Evolutionary conservation across 352 stramenopile genomes (phyloP).

Genomic region (Elongisporangium prolatum): DNA sequence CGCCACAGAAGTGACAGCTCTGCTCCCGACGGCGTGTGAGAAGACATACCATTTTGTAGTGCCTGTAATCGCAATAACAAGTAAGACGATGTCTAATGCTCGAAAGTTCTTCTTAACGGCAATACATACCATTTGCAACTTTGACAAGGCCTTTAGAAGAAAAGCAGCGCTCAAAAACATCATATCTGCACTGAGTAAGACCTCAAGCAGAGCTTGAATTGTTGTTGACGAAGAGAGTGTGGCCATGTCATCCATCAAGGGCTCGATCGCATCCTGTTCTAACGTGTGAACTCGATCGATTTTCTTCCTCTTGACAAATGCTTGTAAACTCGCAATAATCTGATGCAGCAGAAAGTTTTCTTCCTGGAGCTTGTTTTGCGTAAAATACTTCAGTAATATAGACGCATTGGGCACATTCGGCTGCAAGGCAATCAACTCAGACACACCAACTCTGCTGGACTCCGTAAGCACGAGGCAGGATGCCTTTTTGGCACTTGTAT

Average conservation of each 20-base stretch:
- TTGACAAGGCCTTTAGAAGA: constrained; percentile 54
- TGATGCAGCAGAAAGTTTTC: constrained; percentile 85
- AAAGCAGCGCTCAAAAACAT: constrained; percentile 44
- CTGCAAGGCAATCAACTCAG: constrained; percentile 64
- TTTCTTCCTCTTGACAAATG: constrained; percentile 67
- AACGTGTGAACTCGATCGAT: constrained; percentile 26
- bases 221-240: constrained; percentile 56
- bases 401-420: constrained; percentile 42
- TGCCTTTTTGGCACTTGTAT: constrained; percentile 24
- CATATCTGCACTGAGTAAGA: constrained; percentile 64
- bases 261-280: constrained; percentile 43
- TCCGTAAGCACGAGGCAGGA: constrained; percentile 47
- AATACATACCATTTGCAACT: constrained; percentile 47
- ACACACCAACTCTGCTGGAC: constrained; percentile 17
- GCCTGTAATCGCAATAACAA: constrained; percentile 18
- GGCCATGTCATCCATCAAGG: constrained; percentile 63
- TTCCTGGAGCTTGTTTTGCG: constrained; percentile 82
- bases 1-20: constrained; percentile 66
- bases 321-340: constrained; percentile 62
- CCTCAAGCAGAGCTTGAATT: constrained; percentile 68
- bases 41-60: constrained; percentile 52
- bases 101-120: neutral
- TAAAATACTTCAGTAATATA: constrained; percentile 82
- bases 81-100: neutral
- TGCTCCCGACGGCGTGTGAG: constrained; percentile 43